Conservation (phyloP, 768 basidiomycete species). For the Panaeolus cyanescens region DNA sequence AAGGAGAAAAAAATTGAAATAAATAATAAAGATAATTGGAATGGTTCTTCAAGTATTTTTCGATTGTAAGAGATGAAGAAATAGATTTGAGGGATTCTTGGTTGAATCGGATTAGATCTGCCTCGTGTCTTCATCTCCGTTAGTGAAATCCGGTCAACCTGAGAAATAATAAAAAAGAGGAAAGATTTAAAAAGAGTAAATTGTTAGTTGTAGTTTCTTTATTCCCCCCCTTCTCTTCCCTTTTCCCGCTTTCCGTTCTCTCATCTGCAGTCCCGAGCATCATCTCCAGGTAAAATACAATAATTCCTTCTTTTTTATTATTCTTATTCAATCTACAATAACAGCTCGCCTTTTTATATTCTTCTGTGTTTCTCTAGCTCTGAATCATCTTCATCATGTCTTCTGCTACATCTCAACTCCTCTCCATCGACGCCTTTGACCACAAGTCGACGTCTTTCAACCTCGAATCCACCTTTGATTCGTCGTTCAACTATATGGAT, state of each 20-base stretch:
- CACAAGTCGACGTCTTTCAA: conserved; percentile 29
- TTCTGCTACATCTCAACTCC: conserved; percentile 31
- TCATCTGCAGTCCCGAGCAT: conserved; percentile 40
- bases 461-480: conserved; percentile 51
- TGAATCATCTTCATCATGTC: conserved; percentile 28
- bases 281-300: conserved; percentile 17
- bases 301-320: conserved; percentile 25
- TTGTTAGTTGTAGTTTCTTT: conserved; percentile 23
- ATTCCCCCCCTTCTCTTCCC: conserved; percentile 26
- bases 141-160: conserved; percentile 6
- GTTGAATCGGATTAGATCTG: conserved; percentile 12
- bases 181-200: conserved; percentile 20
- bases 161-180: conserved; percentile 16
- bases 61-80: conserved; percentile 5
- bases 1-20: neutral
- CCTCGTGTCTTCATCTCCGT: conserved; percentile 24
- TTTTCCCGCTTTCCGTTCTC: conserved; percentile 31
- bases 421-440: conserved; percentile 51
- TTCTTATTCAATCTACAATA: conserved; percentile 21
- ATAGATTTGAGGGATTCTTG: conserved; percentile 14
- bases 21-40: conserved; percentile 3
- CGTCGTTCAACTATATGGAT: conserved; percentile 51
- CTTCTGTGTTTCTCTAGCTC: conserved; percentile 24
- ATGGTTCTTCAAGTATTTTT: no score
- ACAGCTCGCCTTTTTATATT: conserved; percentile 22